Conservation (phyloP, 176 grass and related monocot species). For the Paspalum vaginatum region DNA sequence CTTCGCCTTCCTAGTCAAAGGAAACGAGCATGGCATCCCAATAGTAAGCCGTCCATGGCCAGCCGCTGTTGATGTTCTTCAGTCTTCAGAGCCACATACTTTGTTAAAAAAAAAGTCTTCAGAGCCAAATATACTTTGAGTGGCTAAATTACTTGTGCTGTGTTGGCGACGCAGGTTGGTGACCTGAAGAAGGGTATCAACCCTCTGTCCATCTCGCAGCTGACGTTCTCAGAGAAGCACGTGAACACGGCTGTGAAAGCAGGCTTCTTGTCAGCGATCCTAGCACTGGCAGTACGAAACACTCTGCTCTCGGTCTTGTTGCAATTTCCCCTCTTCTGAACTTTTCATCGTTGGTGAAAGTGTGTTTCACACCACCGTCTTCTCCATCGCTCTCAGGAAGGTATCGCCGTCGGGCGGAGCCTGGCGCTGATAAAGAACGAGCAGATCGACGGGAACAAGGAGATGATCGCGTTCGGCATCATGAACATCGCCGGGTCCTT, state of each 20-base stretch:
- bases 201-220: constrained; percentile 67
- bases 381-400: constrained; percentile 59
- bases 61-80: not conserved
- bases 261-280: constrained; percentile 68
- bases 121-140: not conserved
- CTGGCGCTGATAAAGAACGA: constrained; percentile 89
- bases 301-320: not conserved
- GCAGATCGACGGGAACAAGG: constrained; percentile 96
- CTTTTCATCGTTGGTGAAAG: not conserved
- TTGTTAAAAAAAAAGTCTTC: no score
- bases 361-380: not conserved
- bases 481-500: constrained; percentile 97
- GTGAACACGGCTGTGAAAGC: constrained; percentile 61
- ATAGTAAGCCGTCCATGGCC: constrained; percentile 54
- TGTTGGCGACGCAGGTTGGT: constrained; percentile 64
- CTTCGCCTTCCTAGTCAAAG: constrained; percentile 81
- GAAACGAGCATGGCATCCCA: constrained; percentile 81
- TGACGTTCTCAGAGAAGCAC: constrained; percentile 57
- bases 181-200: constrained; percentile 86
- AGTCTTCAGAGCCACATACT: not conserved
- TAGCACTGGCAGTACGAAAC: constrained; percentile 81
- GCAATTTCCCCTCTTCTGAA: not conserved
- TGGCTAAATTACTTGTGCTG: not conserved
- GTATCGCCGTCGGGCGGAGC: constrained; percentile 90
- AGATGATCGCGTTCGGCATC: constrained; percentile 95